Conservation (phyloP, 1,284 basidiomycete species). For the Lignosus rhinocerotis region DNA sequence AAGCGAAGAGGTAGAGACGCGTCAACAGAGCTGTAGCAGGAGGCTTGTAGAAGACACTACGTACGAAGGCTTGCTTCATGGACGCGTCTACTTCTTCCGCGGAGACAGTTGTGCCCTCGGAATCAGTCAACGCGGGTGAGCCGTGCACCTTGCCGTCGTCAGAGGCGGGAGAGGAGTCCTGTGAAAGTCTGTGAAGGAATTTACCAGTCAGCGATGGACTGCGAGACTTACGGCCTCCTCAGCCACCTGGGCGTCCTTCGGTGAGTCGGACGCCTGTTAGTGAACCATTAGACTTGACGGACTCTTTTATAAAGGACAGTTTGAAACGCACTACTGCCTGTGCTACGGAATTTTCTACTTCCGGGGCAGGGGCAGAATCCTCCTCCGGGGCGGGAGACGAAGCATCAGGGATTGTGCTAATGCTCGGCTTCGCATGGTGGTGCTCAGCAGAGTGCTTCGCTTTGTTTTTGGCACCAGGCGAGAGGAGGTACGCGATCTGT, state of each 20-base stretch:
- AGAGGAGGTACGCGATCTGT: conserved; percentile 20
- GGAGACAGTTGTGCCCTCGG: conserved; percentile 36
- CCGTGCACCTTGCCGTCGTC: conserved; percentile 15
- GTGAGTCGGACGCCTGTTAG: conserved; percentile 9
- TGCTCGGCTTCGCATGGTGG: conserved; percentile 2
- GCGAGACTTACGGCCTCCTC: conserved; percentile 15
- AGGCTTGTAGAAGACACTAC: conserved; percentile 11
- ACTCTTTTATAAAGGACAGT: too few relatives aligned
- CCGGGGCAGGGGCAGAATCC: background rate
- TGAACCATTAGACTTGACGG: background rate
- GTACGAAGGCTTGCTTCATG: conserved; percentile 34
- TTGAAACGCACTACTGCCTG: conserved; percentile 4
- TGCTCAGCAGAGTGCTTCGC: conserved; percentile 10
- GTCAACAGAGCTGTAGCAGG: background rate
- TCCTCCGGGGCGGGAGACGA: conserved; percentile 7
- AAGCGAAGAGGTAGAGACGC: background rate
- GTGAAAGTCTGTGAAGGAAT: conserved; percentile 4
- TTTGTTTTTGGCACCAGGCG: conserved; percentile 10
- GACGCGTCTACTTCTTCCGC: conserved; percentile 38
- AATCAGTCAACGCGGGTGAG: conserved; percentile 27
- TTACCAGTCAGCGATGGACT: background rate
- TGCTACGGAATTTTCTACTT: background rate
- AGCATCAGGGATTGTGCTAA: conserved; percentile 3
- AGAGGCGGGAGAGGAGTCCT: background rate
- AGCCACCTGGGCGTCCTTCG: conserved; percentile 20